phyloP scores from a whole-genome alignment of 192 early-diverging fungal genomes.

The Anaeromyces robustus region DNA sequence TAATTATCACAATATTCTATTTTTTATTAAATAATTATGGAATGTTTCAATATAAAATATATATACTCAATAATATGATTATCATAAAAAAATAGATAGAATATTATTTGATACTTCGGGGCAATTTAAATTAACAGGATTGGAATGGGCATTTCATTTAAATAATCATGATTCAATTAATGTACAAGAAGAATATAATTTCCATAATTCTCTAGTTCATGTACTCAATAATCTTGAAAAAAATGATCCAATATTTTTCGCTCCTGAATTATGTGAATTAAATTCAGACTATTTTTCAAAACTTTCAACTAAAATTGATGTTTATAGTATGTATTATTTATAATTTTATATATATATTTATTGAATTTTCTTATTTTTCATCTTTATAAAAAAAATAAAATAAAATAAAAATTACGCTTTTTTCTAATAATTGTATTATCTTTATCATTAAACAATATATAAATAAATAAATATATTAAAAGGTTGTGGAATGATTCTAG shows the following conservation, averaged over 20 bases:
- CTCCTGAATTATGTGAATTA: background rate
- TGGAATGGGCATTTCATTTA: background rate
- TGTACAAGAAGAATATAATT: background rate
- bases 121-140: background rate
- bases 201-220: background rate
- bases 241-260: background rate
- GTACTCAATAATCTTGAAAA: background rate
- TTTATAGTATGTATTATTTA: background rate
- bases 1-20: too few species aligned
- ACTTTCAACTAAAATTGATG: background rate
- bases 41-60: too few species aligned
- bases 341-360: too few species aligned
- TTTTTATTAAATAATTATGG: too few species aligned
- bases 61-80: too few species aligned
- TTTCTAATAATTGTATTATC: too few species aligned
- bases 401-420: too few species aligned
- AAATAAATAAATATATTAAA: too few species aligned
- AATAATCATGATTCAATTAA: background rate
- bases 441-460: too few species aligned
- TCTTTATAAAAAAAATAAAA: too few species aligned
- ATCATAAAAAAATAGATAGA: background rate
- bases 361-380: background rate
- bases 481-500: background rate
- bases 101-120: background rate
- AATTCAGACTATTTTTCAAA: background rate